Conservation (phyloP, 2,329 filamentous ascomycete genomes). For the Phialophora expanda region DNA sequence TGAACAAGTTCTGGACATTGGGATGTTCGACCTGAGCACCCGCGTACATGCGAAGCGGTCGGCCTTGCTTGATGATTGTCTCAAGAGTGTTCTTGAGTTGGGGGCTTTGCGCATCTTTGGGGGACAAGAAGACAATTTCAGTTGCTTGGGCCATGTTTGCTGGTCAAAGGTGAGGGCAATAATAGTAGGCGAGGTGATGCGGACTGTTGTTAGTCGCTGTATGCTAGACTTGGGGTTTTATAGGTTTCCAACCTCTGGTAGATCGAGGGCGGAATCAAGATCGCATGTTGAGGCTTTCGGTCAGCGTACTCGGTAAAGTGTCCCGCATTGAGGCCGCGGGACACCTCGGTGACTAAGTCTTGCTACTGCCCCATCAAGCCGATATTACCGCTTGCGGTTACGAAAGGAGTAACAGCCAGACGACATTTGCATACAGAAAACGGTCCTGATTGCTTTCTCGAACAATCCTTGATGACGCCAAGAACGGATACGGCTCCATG, state of each 20-base stretch:
- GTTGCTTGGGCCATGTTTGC: slow-evolving; percentile 26
- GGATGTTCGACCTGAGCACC: slow-evolving; percentile 40
- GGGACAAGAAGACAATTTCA: slow-evolving; percentile 28
- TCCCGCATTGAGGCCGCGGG: no score
- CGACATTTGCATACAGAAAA: neutral
- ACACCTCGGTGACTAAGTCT: neutral
- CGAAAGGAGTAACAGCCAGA: neutral
- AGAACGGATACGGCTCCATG: neutral
- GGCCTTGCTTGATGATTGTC: slow-evolving; percentile 38
- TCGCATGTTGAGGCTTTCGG: neutral
- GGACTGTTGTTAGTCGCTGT: neutral
- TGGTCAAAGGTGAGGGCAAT: neutral
- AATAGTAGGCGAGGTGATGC: neutral
- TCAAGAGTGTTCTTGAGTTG: slow-evolving; percentile 33
- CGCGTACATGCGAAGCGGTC: slow-evolving; percentile 37
- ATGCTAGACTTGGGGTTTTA: neutral
- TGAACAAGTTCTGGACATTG: slow-evolving; percentile 35
- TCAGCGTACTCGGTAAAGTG: no score
- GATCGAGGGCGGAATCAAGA: neutral
- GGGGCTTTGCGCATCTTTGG: slow-evolving; percentile 29
- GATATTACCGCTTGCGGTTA: neutral
- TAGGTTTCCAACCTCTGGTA: neutral
- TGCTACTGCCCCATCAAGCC: neutral
- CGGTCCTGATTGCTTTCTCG: no score
- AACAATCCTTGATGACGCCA: neutral